Base-by-base conservation (phyloP, 352 stramenopile species). In the Aphanomyces astaci region DNA sequence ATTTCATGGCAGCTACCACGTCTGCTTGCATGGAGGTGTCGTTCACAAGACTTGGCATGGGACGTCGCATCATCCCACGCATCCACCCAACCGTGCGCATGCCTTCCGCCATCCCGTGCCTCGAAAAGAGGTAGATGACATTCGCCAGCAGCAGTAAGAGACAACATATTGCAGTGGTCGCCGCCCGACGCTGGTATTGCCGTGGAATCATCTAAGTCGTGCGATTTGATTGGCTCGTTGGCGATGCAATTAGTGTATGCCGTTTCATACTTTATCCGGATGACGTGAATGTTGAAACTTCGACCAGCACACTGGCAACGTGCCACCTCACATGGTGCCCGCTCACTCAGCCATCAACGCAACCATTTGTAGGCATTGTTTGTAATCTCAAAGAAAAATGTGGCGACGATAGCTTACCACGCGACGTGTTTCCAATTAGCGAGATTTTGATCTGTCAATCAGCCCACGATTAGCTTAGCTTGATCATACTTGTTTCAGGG, bases 1-100 rank as follows among this genome's bases (percentile, higher is more conserved):
- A 92, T 32, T 79, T 71, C 45, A 90, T 71, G 82, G 90, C 90
- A 13, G 77, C 73, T 2, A 68, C 78, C 40, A 90, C 82, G 7
- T 30, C 19, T 4, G 7, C 25, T 2, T 59, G 51, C 51, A 59
- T 59, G 11, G 30, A 9, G 11, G 17, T 59, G 25, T 59, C 51
- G 30, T 59, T 59, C 13, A 13, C n/a, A 4, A 59, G 24, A 19
- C 22, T n/a, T 39, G 51, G 51, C 25, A 32, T 22, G 5, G 25
- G 5, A 32, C 13, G 19, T 11, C 15, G 48, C 25, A 17, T 22
- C 51, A 59, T 59, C 9, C 13, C 45, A 9, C 13, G 45, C 45
- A 25, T 24, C 51, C 51, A 59, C 7, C 51, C 25, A 19, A 59
- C 22, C 19, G 51, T 33, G 30, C n/a, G 51, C 30, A 19, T n/a